Conservation (phyloP, 2,329 filamentous ascomycete genomes). For the Hypomyces rosellus region DNA sequence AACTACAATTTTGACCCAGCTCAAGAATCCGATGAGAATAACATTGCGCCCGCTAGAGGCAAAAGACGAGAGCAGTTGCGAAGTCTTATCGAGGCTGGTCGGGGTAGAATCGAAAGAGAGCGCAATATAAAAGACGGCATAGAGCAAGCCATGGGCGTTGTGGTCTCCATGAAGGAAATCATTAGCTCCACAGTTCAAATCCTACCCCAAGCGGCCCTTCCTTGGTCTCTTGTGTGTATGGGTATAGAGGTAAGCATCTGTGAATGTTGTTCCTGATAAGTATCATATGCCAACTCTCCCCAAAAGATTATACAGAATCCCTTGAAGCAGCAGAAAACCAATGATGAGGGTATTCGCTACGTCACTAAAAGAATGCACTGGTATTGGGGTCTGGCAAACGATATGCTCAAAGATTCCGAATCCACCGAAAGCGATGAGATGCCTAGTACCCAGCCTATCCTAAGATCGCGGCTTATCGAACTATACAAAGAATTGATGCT, state of each 20-base stretch:
- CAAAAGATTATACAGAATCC: constrained; percentile 24
- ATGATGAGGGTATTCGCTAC: constrained; percentile 28
- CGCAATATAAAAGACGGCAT: constrained; percentile 19
- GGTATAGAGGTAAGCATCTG: constrained; percentile 25
- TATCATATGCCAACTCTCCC: neutral
- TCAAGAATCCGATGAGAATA: no score
- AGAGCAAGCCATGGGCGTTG: constrained; percentile 16
- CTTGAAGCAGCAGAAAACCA: constrained; percentile 18
- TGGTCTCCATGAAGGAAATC: constrained; percentile 20
- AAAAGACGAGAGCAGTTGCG: neutral
- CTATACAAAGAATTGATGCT: constrained; percentile 33
- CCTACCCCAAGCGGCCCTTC: constrained; percentile 27
- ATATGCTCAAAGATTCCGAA: constrained; percentile 20
- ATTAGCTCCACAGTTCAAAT: constrained; percentile 21
- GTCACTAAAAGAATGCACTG: constrained; percentile 31
- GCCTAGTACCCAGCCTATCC: neutral
- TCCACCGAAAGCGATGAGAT: no score
- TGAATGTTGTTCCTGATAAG: neutral
- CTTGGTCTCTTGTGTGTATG: constrained; percentile 31
- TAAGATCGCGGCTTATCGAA: constrained; percentile 21
- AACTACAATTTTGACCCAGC: neutral
- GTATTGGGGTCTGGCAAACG: constrained; percentile 28
- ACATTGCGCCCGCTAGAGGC: neutral
- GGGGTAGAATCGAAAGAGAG: constrained; percentile 22
- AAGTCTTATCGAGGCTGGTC: neutral